Evolutionary conservation across 805 yeast genomes (phyloP), one percentile per base, ranked within the genome.

Genomic region (Metschnikowia cerradonensis): DNA sequence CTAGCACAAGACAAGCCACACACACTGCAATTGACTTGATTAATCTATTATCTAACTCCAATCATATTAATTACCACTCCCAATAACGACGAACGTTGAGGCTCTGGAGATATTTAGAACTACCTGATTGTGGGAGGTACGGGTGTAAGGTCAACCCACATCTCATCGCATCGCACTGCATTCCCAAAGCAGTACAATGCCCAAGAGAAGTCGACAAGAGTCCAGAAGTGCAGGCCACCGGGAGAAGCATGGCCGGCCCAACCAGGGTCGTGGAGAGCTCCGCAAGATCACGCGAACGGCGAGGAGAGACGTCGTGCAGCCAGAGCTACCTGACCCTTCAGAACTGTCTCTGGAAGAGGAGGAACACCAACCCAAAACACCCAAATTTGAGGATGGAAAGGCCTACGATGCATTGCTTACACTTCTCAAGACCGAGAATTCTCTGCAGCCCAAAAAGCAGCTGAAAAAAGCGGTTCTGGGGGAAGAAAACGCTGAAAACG

Each of bases 321-420:
- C 53, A 2, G 57, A 44, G 11, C 62, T 56, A n/a, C 53, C 54
- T n/a, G 51, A 43, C 1, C 55, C 54, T 5, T 50, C 51, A 6
- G 63, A 59, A 17, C 50, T 46, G 44, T 52, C 45, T 13, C 47
- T 33, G 26, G 61, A 52, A 10, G 57, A 48, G 3, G 58, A 44
- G 3, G 45, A 20, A 23, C 57, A 48, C n/a, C 59, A 62, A 41
- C 41, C 51, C 38, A 42, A 55, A 61, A 60, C 14, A 65, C 58
- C 46, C 47, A 34, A 48, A 6, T 56, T 57, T 34, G 53, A 50
- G 26, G 57, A 56, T 32, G 74, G 77, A 3, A 71, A 73, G 59
- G 87, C 86, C 0, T 86, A 87, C 65, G 77, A 79, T 57, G 91
- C 92, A 1, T 68, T 87, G 45, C 64, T 87, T 60, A 81, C 88